Percentiles rank a stretch among this genome's conserved stretches.
phyloP scores from a whole-genome alignment of 257 asterid species.

The Jaltomata sinuosa region DNA sequence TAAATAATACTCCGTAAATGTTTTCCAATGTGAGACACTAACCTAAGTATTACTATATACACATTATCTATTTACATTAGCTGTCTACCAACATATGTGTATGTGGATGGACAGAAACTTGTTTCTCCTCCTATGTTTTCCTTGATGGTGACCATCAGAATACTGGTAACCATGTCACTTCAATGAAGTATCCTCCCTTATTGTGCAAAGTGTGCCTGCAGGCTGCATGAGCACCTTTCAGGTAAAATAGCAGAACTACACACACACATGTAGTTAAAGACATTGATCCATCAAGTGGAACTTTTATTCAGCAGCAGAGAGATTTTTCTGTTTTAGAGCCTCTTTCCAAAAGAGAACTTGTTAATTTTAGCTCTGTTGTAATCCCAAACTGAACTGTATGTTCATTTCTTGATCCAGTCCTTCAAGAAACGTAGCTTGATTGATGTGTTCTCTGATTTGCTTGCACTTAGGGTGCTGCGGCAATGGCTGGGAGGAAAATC shows the following conservation, averaged over 20 bases:
- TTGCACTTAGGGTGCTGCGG: constrained; percentile 61
- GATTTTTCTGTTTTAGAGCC: neutral
- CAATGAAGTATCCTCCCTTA: neutral
- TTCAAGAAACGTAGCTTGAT: neutral
- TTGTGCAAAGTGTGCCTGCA: neutral
- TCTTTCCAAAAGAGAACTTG: neutral
- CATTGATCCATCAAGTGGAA: neutral
- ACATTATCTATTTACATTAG: neutral
- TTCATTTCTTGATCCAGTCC: neutral
- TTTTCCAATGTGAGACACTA: neutral
- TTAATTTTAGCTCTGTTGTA: neutral
- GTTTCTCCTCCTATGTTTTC: neutral
- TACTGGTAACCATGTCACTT: neutral
- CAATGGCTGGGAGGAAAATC: constrained; percentile 69
- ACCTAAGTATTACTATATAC: neutral
- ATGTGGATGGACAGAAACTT: neutral
- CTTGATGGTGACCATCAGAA: neutral
- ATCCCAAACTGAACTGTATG: neutral
- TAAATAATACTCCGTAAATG: neutral
- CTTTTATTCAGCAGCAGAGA: neutral
- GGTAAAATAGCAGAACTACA: neutral
- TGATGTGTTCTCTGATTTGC: neutral
- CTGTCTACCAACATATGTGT: neutral
- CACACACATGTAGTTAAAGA: neutral
- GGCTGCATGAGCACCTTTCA: neutral